A percentile compares a stretch with the other conserved stretches of the same genome.
Conservation (phyloP, 495 filamentous ascomycete genomes). For the Hypoxylon lenormandii region DNA sequence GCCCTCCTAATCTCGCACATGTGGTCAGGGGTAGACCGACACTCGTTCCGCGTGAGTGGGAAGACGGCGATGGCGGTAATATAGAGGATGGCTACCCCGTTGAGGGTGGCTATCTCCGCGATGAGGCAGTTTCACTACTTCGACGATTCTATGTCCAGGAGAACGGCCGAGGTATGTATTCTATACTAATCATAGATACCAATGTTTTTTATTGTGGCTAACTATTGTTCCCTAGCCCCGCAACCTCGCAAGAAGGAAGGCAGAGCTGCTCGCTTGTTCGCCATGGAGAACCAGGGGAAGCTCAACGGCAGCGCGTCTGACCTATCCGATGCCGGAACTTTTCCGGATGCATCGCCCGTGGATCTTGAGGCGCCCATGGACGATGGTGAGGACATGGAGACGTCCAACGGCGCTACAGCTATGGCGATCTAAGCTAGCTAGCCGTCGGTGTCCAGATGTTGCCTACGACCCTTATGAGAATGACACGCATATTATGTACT, state of each 20-base stretch:
- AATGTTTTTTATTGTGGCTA: constrained; percentile 15
- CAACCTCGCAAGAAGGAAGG: constrained; percentile 67
- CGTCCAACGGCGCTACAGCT: background rate
- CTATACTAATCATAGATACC: background rate
- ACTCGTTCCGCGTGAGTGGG: constrained; percentile 31
- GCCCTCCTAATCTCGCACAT: constrained; percentile 37
- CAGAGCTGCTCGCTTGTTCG: constrained; percentile 60
- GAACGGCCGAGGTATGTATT: constrained; percentile 79
- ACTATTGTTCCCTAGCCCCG: constrained; percentile 54
- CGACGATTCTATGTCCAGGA: constrained; percentile 96
- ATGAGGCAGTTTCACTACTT: constrained; percentile 90
- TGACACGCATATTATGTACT: constrained; percentile 25
- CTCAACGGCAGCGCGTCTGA: constrained; percentile 30
- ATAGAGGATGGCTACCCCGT: constrained; percentile 80
- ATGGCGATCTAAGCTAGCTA: background rate
- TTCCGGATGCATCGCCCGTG: constrained; percentile 28
- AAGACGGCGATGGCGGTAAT: constrained; percentile 59
- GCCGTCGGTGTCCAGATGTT: background rate
- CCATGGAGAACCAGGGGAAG: constrained; percentile 51
- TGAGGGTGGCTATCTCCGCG: constrained; percentile 82
- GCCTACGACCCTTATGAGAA: constrained; percentile 19
- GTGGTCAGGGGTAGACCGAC: constrained; percentile 39
- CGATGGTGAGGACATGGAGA: constrained; percentile 6
- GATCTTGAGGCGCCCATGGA: constrained; percentile 24
- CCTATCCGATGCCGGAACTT: constrained; percentile 31